Evolutionary conservation across 2,329 filamentous ascomycete species (phyloP).

Genomic region (Madurella fahalii): DNA sequence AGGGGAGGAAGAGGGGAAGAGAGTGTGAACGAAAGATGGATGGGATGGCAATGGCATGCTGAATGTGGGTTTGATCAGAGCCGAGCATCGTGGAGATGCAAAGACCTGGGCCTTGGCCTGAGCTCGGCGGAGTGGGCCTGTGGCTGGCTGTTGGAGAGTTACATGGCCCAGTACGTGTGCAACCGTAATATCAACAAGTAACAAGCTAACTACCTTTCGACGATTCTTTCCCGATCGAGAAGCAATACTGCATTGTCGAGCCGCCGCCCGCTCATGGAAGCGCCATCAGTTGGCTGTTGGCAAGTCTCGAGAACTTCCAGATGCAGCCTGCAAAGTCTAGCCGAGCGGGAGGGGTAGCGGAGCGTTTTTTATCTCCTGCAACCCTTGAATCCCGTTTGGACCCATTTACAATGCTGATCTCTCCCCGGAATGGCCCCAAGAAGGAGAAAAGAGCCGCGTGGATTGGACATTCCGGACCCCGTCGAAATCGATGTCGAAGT

Average conservation of each 20-base stretch:
- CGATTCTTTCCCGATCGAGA: constrained; percentile 11
- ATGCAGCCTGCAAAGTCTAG: not conserved
- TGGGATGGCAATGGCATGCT: not conserved
- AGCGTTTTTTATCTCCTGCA: not conserved
- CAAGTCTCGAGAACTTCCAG: not conserved
- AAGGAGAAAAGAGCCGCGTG: constrained; percentile 5
- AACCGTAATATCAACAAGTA: constrained; percentile 7
- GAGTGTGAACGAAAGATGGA: not conserved
- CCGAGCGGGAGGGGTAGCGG: constrained; percentile 1
- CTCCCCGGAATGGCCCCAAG: constrained; percentile 5
- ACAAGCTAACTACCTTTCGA: constrained; percentile 5
- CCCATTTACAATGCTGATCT: constrained; percentile 1
- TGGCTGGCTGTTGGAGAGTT: constrained; percentile 12
- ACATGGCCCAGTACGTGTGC: not conserved
- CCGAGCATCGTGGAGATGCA: constrained; percentile 7
- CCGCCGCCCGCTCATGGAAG: not conserved
- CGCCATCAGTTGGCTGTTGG: constrained; percentile 9
- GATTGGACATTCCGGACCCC: constrained; percentile 1
- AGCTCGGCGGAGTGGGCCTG: not conserved
- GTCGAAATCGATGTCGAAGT: not conserved
- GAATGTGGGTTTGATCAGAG: not conserved
- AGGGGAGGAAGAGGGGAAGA: constrained; percentile 2
- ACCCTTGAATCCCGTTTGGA: constrained; percentile 8
- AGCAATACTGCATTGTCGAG: not conserved
- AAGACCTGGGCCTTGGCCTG: constrained; percentile 1